Percentiles rank a stretch among this genome's conserved stretches.
Evolutionary conservation across 2,329 filamentous ascomycete genomes (phyloP).

Genomic region (Paraconiothyrium brasiliense): DNA sequence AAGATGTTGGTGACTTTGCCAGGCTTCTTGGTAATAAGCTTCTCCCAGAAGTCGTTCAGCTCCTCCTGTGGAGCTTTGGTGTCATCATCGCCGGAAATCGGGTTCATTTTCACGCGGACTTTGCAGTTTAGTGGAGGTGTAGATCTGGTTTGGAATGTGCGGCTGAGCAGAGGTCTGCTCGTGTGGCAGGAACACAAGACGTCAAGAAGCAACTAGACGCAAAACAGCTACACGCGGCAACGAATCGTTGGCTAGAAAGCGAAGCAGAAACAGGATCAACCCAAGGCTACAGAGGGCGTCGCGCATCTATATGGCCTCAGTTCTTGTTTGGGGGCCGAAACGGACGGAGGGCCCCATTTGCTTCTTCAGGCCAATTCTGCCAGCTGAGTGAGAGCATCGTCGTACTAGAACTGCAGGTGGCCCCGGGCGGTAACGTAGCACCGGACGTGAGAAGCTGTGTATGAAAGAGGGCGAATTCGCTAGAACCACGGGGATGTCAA

Average conservation of each 20-base stretch:
- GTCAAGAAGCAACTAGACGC: not conserved
- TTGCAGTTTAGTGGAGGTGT: not conserved
- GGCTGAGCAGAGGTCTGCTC: conserved; percentile 1
- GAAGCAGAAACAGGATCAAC: not conserved
- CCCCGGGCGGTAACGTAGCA: conserved; percentile 2
- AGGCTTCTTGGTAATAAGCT: conserved; percentile 72
- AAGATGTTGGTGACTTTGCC: conserved; percentile 76
- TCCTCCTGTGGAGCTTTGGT: conserved; percentile 65
- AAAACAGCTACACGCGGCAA: not conserved
- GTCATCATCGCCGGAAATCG: conserved; percentile 27
- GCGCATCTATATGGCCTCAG: conserved; percentile 7
- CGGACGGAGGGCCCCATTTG: conserved; percentile 7
- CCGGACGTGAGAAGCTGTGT: not conserved
- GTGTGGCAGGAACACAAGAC: not conserved
- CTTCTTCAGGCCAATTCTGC: conserved; percentile 14
- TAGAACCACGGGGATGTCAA: not conserved
- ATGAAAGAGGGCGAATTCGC: not conserved
- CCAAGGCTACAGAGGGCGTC: not conserved
- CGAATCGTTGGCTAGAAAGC: not conserved
- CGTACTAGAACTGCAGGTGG: not conserved
- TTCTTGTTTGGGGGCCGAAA: conserved; percentile 23
- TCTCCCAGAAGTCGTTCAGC: conserved; percentile 77
- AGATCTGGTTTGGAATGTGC: not conserved
- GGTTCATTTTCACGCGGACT: conserved; percentile 22
- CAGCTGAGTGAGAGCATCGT: not conserved